Evolutionary conservation across 1,284 basidiomycete genomes (phyloP).

Genomic region (Leccinum griseonigrum): DNA sequence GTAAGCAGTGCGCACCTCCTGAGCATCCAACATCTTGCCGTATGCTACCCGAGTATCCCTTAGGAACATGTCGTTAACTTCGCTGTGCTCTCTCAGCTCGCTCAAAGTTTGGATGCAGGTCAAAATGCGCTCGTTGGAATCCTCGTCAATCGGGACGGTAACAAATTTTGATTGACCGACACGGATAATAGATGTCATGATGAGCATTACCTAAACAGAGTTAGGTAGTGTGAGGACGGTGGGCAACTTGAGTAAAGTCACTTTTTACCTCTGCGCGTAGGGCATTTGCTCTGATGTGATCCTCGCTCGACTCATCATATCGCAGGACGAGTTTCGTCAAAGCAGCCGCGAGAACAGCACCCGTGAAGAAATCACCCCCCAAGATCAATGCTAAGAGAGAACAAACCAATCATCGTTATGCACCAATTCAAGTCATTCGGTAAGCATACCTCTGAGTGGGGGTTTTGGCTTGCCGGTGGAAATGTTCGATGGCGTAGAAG

Average conservation of each 20-base stretch:
- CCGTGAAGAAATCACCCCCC: constrained; percentile 97
- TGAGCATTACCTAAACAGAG: constrained; percentile 79
- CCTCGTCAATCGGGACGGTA: constrained; percentile 93
- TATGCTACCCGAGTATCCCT: constrained; percentile 92
- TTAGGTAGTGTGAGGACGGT: not conserved
- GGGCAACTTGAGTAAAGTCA: not conserved
- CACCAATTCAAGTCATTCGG: not conserved
- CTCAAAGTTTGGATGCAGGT: constrained; percentile 94
- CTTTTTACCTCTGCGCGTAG: constrained; percentile 78
- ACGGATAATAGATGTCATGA: constrained; percentile 96
- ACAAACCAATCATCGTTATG: not conserved
- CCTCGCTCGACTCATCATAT: constrained; percentile 62
- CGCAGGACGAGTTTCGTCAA: constrained; percentile 92
- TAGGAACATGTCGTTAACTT: constrained; percentile 86
- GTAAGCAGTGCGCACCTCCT: constrained; percentile 61
- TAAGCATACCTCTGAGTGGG: constrained; percentile 68
- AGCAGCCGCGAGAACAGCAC: constrained; percentile 84
- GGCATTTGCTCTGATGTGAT: constrained; percentile 62
- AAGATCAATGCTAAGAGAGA: constrained; percentile 71
- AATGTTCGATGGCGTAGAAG: constrained; percentile 56
- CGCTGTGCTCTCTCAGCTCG: constrained; percentile 61
- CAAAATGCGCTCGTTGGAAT: constrained; percentile 95
- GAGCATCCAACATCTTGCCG: constrained; percentile 89
- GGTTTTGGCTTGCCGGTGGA: constrained; percentile 91
- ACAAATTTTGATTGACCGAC: constrained; percentile 97